phyloP scores from a whole-genome alignment of 116 monocot species.

The Dioscorea cayenensis region DNA sequence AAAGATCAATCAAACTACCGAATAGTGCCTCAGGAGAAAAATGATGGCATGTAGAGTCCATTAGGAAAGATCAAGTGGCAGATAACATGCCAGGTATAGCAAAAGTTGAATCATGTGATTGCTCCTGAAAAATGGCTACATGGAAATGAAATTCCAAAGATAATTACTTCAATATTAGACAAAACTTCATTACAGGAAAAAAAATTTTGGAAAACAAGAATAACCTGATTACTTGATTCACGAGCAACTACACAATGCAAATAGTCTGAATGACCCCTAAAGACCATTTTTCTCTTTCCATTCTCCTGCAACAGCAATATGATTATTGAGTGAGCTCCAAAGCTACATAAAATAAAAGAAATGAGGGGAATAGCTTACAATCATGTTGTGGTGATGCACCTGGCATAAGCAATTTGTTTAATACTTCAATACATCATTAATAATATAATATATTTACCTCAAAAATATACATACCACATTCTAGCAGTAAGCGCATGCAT shows the following conservation, averaged over 20 bases:
- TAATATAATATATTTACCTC: slow-evolving; percentile 13
- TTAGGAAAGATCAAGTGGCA: too few species aligned
- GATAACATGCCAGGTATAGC: too few species aligned
- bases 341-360: background rate
- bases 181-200: too few species aligned
- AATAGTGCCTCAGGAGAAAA: too few species aligned
- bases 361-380: background rate
- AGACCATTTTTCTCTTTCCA: slow-evolving; percentile 59
- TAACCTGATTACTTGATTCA: slow-evolving; percentile 69
- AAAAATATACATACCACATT: slow-evolving; percentile 71
- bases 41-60: too few species aligned
- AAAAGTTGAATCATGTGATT: too few species aligned
- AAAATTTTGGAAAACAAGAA: background rate
- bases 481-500: slow-evolving; percentile 92
- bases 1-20: too few species aligned
- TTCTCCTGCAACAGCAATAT: slow-evolving; percentile 40
- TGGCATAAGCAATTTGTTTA: background rate
- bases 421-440: background rate
- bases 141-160: too few species aligned
- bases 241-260: slow-evolving; percentile 70
- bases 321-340: background rate
- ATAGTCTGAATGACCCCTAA: slow-evolving; percentile 81
- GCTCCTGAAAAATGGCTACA: too few species aligned
- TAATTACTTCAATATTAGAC: too few species aligned
- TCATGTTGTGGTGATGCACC: background rate